phyloP scores from a whole-genome alignment of 1,284 basidiomycete species.

The Cryptococcus sp. region DNA sequence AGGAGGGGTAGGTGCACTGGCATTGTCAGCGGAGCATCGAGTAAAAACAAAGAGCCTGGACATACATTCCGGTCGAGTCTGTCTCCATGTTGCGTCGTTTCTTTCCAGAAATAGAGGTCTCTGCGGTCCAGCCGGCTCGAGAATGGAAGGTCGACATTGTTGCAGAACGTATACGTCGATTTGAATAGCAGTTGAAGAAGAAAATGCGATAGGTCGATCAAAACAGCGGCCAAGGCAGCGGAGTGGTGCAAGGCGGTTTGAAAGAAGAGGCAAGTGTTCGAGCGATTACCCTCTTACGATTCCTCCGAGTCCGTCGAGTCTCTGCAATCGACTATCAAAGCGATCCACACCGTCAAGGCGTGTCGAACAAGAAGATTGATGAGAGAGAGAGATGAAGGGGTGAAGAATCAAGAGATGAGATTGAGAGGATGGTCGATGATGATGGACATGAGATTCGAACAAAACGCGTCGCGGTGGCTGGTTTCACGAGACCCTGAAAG shows the following conservation, averaged over 20 bases:
- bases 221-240: too few species aligned
- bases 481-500: too few species aligned
- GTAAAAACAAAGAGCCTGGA: too few species aligned
- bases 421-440: too few species aligned
- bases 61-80: slow-evolving; percentile 9
- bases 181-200: too few species aligned
- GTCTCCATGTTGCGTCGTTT: slow-evolving; percentile 28
- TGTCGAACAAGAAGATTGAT: not conserved
- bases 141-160: slow-evolving; percentile 14
- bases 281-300: too few species aligned
- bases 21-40: not conserved
- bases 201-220: too few species aligned
- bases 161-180: not conserved
- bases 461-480: too few species aligned
- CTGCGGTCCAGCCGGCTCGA: slow-evolving; percentile 28
- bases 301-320: too few species aligned
- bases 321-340: not conserved
- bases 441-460: too few species aligned
- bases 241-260: not conserved
- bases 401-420: too few species aligned
- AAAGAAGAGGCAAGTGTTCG: not conserved
- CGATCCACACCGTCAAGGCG: not conserved
- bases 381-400: too few species aligned
- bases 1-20: slow-evolving; percentile 26
- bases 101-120: slow-evolving; percentile 24